Conservation (phyloP, 2,329 filamentous ascomycete genomes). For the Epichloe uncinata region DNA sequence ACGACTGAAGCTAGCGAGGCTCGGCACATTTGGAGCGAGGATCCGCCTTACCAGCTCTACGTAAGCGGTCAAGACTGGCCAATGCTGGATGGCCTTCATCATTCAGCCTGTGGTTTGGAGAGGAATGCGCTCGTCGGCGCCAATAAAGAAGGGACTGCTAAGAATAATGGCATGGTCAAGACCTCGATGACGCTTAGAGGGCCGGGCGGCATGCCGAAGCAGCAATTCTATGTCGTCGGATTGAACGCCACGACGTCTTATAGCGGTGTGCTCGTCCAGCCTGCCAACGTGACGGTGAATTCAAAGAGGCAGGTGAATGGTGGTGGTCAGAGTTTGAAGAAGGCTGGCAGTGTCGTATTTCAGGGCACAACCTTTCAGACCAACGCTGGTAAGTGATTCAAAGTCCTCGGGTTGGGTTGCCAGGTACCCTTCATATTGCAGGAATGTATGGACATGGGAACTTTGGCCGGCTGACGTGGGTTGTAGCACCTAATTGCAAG, state of each 20-base stretch:
- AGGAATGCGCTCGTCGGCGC: slow-evolving; percentile 50
- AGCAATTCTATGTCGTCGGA: slow-evolving; percentile 74
- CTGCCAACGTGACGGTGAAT: slow-evolving; percentile 34
- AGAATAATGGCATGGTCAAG: slow-evolving; percentile 24
- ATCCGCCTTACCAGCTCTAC: slow-evolving; percentile 64
- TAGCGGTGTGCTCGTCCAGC: slow-evolving; percentile 57
- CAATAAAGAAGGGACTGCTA: slow-evolving; percentile 28
- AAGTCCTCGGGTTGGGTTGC: background rate
- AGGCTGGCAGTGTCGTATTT: slow-evolving; percentile 67
- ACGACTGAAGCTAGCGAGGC: slow-evolving; percentile 43
- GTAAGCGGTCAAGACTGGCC: slow-evolving; percentile 48
- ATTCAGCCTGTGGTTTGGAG: slow-evolving; percentile 71
- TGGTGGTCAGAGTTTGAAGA: slow-evolving; percentile 16
- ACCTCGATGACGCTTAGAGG: slow-evolving; percentile 58
- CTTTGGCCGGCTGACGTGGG: background rate
- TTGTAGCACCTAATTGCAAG: slow-evolving; percentile 63
- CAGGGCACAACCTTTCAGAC: slow-evolving; percentile 61
- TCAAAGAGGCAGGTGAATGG: slow-evolving; percentile 20
- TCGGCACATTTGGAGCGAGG: slow-evolving; percentile 37
- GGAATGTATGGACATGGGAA: background rate
- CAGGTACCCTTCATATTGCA: background rate
- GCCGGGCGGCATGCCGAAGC: slow-evolving; percentile 55
- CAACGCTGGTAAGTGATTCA: slow-evolving; percentile 48
- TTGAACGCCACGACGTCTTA: slow-evolving; percentile 64
- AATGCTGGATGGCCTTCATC: slow-evolving; percentile 54